These are phyloP conservation scores for Aureobasidium sp. DNA, from an alignment of 2,329 filamentous ascomycete species.

Conservation along the genomic window DNA sequence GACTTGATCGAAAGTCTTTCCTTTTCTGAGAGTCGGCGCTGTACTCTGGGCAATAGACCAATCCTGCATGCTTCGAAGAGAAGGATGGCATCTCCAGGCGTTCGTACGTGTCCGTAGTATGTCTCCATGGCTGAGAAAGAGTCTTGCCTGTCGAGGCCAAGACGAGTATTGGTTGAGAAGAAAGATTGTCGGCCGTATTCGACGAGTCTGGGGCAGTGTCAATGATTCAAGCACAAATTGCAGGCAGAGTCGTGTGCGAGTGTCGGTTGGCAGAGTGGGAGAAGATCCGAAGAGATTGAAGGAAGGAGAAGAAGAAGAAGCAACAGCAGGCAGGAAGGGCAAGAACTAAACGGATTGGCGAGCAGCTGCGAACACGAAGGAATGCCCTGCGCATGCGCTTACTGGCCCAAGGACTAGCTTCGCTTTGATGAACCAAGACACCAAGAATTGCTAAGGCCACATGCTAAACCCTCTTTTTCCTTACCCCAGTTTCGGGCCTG, in stretches of 20 bases:
- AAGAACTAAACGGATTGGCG: neutral
- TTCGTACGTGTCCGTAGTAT: conserved; percentile 88
- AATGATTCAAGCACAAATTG: neutral
- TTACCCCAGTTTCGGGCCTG: neutral
- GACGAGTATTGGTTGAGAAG: neutral
- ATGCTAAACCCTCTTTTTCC: neutral
- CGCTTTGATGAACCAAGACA: conserved; percentile 1
- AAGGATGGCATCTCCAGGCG: conserved; percentile 93
- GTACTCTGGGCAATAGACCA: conserved; percentile 81
- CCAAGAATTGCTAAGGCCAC: conserved; percentile 3
- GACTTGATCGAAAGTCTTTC: conserved; percentile 93
- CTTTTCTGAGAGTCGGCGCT: conserved; percentile 89
- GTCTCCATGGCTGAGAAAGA: conserved; percentile 69
- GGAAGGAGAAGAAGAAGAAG: neutral
- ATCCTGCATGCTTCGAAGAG: conserved; percentile 95
- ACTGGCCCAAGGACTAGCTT: neutral
- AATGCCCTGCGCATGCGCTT: conserved; percentile 6
- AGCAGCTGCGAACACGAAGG: neutral
- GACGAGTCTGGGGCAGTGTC: neutral
- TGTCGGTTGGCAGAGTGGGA: neutral
- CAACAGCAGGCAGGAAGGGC: neutral
- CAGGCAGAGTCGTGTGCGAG: neutral
- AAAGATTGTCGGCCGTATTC: neutral
- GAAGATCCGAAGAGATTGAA: neutral
- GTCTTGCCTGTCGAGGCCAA: neutral